Conservation (phyloP, 768 basidiomycete genomes). For the Cyclocybe aegerita region DNA sequence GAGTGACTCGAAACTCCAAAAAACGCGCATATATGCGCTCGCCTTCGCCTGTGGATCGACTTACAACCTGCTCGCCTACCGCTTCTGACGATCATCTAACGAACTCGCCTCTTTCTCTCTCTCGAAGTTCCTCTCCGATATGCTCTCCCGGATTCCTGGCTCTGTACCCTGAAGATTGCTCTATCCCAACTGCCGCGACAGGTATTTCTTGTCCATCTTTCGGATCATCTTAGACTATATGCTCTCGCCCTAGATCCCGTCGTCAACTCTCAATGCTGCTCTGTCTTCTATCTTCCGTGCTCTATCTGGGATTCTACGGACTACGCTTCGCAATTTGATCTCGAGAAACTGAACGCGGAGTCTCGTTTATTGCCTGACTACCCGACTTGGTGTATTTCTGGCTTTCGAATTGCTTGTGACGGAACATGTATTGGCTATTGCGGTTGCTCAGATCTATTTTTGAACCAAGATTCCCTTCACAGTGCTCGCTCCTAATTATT, state of each 20-base stretch:
- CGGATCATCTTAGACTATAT: background rate
- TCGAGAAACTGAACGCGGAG: background rate
- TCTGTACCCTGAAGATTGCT: background rate
- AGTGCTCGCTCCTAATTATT: no score
- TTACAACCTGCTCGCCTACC: background rate
- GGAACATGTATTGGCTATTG: constrained; percentile 18
- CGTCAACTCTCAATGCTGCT: no score
- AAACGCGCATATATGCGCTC: constrained; percentile 10
- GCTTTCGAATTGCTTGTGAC: constrained; percentile 17
- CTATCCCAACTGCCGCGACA: background rate
- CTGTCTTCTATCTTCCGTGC: background rate
- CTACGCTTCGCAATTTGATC: background rate
- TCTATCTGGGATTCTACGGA: background rate
- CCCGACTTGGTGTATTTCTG: constrained; percentile 18
- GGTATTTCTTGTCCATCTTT: background rate
- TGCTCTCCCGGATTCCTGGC: background rate
- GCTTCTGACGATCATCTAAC: background rate
- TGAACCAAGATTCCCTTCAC: no score
- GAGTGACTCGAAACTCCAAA: background rate
- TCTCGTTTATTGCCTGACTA: background rate
- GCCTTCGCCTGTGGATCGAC: background rate
- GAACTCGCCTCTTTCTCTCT: constrained; percentile 5
- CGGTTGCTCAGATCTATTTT: constrained; percentile 4
- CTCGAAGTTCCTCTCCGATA: constrained; percentile 16
- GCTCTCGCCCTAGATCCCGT: no score